These are phyloP conservation scores for Yarrowia alimentaria DNA, from an alignment of 805 yeast species.

Conservation along the genomic window DNA sequence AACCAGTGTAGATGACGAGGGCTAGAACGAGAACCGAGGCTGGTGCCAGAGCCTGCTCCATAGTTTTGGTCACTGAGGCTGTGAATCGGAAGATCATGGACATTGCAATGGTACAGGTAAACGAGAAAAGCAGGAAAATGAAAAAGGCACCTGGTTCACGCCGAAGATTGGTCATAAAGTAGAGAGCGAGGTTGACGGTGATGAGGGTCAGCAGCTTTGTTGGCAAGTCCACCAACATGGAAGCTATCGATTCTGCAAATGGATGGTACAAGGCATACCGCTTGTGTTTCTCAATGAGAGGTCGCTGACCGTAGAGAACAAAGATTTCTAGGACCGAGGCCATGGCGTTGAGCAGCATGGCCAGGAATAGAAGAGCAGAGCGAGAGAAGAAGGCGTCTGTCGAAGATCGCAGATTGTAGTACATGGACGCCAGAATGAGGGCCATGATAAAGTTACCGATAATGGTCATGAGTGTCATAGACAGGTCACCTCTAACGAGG, in stretches of 20 bases:
- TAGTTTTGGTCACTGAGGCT: conserved; percentile 42
- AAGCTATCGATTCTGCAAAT: conserved; percentile 62
- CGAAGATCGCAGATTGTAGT: conserved; percentile 48
- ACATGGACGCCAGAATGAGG: conserved; percentile 57
- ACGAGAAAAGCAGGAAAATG: conserved; percentile 47
- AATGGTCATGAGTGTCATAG: conserved; percentile 45
- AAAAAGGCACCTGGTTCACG: conserved; percentile 57
- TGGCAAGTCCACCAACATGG: conserved; percentile 59
- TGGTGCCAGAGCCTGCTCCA: conserved; percentile 48
- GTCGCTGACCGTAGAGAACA: conserved; percentile 48
- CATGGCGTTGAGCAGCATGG: conserved; percentile 47
- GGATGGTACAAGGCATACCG: conserved; percentile 60
- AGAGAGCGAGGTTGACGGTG: conserved; percentile 50
- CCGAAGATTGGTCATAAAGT: conserved; percentile 55
- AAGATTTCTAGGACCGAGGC: conserved; percentile 49
- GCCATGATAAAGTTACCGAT: conserved; percentile 51
- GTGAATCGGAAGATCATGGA: conserved; percentile 51
- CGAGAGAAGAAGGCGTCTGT: conserved; percentile 56
- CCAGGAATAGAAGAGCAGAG: conserved; percentile 63
- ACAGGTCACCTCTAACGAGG: conserved; percentile 52
- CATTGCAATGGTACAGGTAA: conserved; percentile 51
- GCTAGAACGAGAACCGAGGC: conserved; percentile 46
- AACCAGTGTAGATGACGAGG: conserved; percentile 48
- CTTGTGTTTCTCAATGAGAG: conserved; percentile 58
- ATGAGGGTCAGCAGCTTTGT: conserved; percentile 47